Percentiles rank a stretch among this genome's conserved stretches.
These are phyloP conservation scores for Lasiodiplodia hormozganensis DNA, from an alignment of 2,329 filamentous ascomycete species.

Conservation along the genomic window DNA sequence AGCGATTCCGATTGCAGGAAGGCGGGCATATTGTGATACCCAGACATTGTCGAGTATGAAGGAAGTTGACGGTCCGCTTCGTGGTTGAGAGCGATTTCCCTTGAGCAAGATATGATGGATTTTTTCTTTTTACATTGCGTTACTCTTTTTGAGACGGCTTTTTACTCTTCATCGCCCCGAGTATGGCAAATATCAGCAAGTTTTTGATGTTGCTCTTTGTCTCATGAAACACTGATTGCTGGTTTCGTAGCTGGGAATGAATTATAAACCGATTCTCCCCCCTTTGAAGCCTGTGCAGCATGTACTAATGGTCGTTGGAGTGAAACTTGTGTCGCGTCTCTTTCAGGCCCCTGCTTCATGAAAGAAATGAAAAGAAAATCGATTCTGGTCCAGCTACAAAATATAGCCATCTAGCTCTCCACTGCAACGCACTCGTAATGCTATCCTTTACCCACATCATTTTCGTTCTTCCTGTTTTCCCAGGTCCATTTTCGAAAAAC, in stretches of 20 bases:
- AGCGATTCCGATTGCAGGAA: background rate
- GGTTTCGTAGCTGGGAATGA: background rate
- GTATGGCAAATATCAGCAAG: slow-evolving; percentile 19
- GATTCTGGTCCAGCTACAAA: background rate
- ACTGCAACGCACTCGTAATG: background rate
- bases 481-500: background rate
- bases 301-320: background rate
- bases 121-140: background rate
- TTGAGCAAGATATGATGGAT: background rate
- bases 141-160: background rate
- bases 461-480: background rate
- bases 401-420: background rate
- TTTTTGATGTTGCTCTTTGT: background rate
- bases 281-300: background rate
- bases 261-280: background rate
- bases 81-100: background rate
- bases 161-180: background rate
- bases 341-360: background rate
- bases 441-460: background rate
- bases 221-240: background rate
- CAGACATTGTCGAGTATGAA: background rate
- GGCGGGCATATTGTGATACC: slow-evolving; percentile 12
- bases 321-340: background rate
- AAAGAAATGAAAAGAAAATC: background rate
- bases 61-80: background rate